phyloP scores from a whole-genome alignment of 177 flowering plant species.

The Vitis hybrid region DNA sequence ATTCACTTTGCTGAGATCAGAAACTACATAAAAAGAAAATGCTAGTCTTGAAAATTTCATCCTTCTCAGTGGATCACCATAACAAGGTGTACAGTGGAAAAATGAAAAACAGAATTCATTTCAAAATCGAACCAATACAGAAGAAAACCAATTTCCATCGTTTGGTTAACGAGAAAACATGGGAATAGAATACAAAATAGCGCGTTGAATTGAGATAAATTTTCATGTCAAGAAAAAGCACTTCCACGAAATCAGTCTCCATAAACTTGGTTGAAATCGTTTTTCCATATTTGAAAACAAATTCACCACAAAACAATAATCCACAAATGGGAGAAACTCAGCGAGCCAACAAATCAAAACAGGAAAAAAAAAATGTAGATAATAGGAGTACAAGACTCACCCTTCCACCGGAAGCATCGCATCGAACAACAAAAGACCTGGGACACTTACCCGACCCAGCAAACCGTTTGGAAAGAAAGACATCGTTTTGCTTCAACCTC shows the following conservation, averaged over 20 bases:
- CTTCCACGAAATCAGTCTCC: background rate
- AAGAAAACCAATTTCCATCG: too few relatives aligned
- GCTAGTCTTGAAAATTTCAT: too few relatives aligned
- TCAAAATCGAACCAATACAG: too few relatives aligned
- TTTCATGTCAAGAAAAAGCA: background rate
- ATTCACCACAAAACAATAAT: background rate
- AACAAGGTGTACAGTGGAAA: too few relatives aligned
- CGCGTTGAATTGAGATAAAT: too few relatives aligned
- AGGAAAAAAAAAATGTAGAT: background rate
- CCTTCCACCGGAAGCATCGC: slow-evolving; percentile 54
- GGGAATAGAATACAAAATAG: too few relatives aligned
- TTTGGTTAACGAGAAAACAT: too few relatives aligned
- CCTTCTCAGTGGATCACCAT: too few relatives aligned
- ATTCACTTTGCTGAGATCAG: background rate
- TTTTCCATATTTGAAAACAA: too few relatives aligned
- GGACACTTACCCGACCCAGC: slow-evolving; percentile 23
- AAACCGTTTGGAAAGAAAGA: slow-evolving; percentile 10
- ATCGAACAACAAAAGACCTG: slow-evolving; percentile 43
- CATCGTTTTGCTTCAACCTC: slow-evolving; percentile 22
- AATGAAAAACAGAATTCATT: too few relatives aligned
- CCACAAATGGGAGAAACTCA: background rate
- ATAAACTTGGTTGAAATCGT: too few relatives aligned
- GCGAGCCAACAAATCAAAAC: background rate
- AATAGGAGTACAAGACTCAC: slow-evolving; percentile 16
- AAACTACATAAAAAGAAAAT: background rate